phyloP scores from a whole-genome alignment of 1,139 yeast genomes.

The Hansenula anomala region DNA sequence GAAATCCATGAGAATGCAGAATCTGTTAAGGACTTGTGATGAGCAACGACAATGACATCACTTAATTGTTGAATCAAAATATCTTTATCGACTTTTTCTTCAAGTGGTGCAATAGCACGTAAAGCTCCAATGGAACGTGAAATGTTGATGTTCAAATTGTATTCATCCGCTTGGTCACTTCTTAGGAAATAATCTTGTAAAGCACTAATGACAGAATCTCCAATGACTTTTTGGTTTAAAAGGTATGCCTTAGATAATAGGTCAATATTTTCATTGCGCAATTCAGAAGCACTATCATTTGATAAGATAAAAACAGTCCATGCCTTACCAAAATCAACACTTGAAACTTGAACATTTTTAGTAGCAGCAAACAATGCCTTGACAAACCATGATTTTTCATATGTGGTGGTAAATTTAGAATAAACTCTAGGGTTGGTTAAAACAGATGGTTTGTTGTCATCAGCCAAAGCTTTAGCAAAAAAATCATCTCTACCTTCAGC shows the following conservation, averaged over 20 bases:
- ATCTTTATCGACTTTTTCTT: slow-evolving; percentile 26
- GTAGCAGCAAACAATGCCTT: slow-evolving; percentile 33
- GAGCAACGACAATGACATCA: slow-evolving; percentile 49
- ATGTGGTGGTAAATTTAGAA: slow-evolving; percentile 39
- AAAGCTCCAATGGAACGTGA: slow-evolving; percentile 38
- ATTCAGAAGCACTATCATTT: slow-evolving; percentile 28
- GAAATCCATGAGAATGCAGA: slow-evolving; percentile 74
- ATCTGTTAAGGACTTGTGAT: slow-evolving; percentile 38
- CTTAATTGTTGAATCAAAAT: slow-evolving; percentile 38
- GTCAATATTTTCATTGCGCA: slow-evolving; percentile 30
- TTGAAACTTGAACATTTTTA: slow-evolving; percentile 11
- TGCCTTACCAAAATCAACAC: slow-evolving; percentile 28
- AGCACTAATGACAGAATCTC: slow-evolving; percentile 25
- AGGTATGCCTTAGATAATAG: slow-evolving; percentile 25
- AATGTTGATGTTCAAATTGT: slow-evolving; percentile 17
- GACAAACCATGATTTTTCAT: slow-evolving; percentile 50
- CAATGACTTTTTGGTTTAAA: slow-evolving; percentile 23
- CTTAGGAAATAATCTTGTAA: slow-evolving; percentile 25
- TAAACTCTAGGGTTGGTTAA: slow-evolving; percentile 42
- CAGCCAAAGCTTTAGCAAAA: slow-evolving; percentile 26
- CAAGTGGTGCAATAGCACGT: slow-evolving; percentile 37
- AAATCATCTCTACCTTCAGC: slow-evolving; percentile 17
- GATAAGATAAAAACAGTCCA: slow-evolving; percentile 43
- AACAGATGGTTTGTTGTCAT: slow-evolving; percentile 40
- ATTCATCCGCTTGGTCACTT: slow-evolving; percentile 19